Percentiles rank a stretch among this genome's conserved stretches.
Evolutionary conservation across 208 protist genomes (phyloP).

Genomic region (Trichomonas vaginalis): DNA sequence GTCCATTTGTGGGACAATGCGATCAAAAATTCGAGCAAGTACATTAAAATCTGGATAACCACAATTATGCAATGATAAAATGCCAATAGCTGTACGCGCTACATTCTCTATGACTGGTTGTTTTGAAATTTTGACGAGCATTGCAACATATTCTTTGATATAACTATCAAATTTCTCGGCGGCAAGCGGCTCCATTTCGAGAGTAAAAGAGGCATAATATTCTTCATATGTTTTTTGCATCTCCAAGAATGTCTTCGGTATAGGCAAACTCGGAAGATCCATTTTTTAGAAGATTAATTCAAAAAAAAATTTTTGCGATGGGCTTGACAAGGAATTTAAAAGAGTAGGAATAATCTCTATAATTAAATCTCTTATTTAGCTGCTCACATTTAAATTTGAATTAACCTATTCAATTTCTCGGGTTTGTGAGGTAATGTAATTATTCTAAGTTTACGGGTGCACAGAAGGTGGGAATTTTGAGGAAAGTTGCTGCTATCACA

Average conservation of each 20-base stretch:
- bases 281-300: neutral
- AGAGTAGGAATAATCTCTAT: too few relatives aligned
- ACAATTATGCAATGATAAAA: neutral
- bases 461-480: too few relatives aligned
- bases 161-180: neutral
- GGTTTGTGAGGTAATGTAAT: too few relatives aligned
- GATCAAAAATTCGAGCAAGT: neutral
- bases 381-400: too few relatives aligned
- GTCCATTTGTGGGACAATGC: neutral
- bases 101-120: neutral
- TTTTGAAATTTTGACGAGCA: neutral
- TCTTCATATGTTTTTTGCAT: neutral
- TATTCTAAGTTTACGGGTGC: too few relatives aligned
- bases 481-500: too few relatives aligned
- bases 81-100: neutral
- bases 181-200: neutral
- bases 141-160: neutral
- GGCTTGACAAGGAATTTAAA: too few relatives aligned
- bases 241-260: neutral
- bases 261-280: neutral
- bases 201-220: neutral
- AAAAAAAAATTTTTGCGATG: too few relatives aligned
- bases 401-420: too few relatives aligned
- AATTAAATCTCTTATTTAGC: too few relatives aligned
- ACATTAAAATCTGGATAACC: neutral